Percentiles rank a stretch among this genome's conserved stretches.
Conservation (phyloP, 345 rosid species). For the Populus nigra region DNA sequence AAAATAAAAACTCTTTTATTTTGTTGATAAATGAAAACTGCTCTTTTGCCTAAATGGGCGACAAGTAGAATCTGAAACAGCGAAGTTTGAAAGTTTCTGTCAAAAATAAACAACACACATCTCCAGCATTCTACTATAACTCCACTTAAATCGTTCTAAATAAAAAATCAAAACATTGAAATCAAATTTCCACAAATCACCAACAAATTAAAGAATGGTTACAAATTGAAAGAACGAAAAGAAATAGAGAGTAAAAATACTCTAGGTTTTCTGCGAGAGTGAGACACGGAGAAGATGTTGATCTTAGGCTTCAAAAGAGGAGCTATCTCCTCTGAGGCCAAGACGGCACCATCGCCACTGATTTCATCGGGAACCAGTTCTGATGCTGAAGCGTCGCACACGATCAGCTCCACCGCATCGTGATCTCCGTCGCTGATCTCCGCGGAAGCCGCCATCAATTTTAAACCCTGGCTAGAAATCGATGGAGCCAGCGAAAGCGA, state of each 20-base stretch:
- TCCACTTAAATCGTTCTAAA: neutral
- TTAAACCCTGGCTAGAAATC: neutral
- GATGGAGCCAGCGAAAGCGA: neutral
- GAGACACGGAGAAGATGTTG: conserved; percentile 71
- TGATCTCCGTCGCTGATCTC: conserved; percentile 41
- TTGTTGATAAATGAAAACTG: too few relatives aligned
- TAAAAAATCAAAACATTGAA: neutral
- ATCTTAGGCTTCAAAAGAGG: conserved; percentile 78
- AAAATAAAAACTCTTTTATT: too few relatives aligned
- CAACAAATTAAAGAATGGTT: neutral
- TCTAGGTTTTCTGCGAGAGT: conserved; percentile 65
- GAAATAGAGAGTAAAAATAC: conserved; percentile 24
- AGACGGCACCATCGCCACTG: conserved; percentile 2
- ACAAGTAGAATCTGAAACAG: too few relatives aligned
- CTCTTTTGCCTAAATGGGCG: too few relatives aligned
- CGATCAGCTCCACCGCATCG: conserved; percentile 57
- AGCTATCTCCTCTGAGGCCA: conserved; percentile 54
- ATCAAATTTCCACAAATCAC: neutral
- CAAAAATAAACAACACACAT: too few relatives aligned
- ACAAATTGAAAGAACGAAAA: neutral
- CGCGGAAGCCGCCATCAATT: neutral
- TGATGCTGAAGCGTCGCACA: conserved; percentile 43
- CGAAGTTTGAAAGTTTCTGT: too few relatives aligned
- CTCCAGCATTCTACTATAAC: too few relatives aligned
- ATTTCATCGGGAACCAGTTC: conserved; percentile 11